phyloP scores from a whole-genome alignment of 2,329 filamentous ascomycete species.

The Ambrosiella xylebori region DNA sequence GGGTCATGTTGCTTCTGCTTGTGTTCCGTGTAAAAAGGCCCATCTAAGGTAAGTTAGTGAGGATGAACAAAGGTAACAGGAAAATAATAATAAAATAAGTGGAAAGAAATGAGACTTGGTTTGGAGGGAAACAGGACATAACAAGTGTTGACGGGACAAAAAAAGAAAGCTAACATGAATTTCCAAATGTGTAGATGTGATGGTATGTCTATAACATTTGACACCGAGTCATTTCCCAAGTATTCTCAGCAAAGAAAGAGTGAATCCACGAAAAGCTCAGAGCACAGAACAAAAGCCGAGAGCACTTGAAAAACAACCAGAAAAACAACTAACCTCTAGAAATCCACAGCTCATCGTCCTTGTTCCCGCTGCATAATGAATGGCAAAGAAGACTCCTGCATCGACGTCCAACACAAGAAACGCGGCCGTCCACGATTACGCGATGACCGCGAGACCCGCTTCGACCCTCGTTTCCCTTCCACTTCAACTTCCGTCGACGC shows the following conservation, averaged over 20 bases:
- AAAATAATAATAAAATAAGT: neutral
- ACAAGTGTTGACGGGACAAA: neutral
- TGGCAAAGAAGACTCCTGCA: slow-evolving; percentile 63
- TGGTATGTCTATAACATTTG: slow-evolving; percentile 32
- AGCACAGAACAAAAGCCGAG: neutral
- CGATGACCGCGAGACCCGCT: slow-evolving; percentile 48
- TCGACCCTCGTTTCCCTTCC: slow-evolving; percentile 31
- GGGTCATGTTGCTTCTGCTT: slow-evolving; percentile 69
- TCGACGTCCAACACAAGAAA: slow-evolving; percentile 78
- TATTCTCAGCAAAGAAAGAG: no score
- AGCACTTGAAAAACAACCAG: neutral
- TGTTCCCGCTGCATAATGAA: slow-evolving; percentile 63
- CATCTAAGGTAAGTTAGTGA: slow-evolving; percentile 46
- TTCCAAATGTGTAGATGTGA: slow-evolving; percentile 32
- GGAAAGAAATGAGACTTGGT: neutral
- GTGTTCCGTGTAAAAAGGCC: slow-evolving; percentile 70
- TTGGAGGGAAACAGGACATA: neutral
- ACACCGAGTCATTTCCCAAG: no score
- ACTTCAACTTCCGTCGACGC: slow-evolving; percentile 18
- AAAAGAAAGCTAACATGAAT: slow-evolving; percentile 4
- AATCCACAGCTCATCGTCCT: slow-evolving; percentile 47
- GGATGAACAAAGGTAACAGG: neutral
- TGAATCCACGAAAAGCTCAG: neutral
- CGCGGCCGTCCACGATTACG: slow-evolving; percentile 59
- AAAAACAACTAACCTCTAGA: slow-evolving; percentile 2